phyloP scores from a whole-genome alignment of 768 basidiomycete genomes.

The Tricholoma hemisulphureum region DNA sequence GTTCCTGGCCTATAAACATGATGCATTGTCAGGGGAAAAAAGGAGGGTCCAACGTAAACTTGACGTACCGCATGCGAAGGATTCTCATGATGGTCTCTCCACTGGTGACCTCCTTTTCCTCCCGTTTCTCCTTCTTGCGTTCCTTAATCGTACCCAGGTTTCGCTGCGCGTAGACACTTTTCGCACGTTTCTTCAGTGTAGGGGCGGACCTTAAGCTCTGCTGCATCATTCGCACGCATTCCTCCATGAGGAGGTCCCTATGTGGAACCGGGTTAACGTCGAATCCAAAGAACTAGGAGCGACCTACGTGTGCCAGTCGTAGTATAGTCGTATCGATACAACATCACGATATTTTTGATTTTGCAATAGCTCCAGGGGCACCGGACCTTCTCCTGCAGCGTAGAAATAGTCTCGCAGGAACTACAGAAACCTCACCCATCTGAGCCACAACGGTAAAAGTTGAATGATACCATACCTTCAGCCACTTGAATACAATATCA shows the following conservation, averaged over 20 bases:
- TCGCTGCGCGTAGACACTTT: slow-evolving; percentile 89
- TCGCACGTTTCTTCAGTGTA: slow-evolving; percentile 82
- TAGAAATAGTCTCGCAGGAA: slow-evolving; percentile 96
- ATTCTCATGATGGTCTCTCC: slow-evolving; percentile 95
- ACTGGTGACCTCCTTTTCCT: slow-evolving; percentile 71
- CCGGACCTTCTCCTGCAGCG: slow-evolving; percentile 88
- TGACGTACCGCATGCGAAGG: slow-evolving; percentile 84
- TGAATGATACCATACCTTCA: slow-evolving; percentile 58
- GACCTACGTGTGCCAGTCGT: slow-evolving; percentile 90
- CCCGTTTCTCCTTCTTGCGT: slow-evolving; percentile 87
- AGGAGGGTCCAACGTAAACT: neutral
- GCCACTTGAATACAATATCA: slow-evolving; percentile 98
- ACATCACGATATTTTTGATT: slow-evolving; percentile 95
- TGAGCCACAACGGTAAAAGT: neutral
- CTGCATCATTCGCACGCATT: slow-evolving; percentile 95
- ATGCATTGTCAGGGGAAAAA: neutral
- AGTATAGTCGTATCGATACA: slow-evolving; percentile 87
- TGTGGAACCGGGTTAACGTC: slow-evolving; percentile 6
- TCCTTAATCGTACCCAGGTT: slow-evolving; percentile 96
- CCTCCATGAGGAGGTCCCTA: slow-evolving; percentile 86
- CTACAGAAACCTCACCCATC: slow-evolving; percentile 36
- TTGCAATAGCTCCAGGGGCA: slow-evolving; percentile 82
- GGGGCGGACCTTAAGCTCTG: slow-evolving; percentile 73
- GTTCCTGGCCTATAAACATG: slow-evolving; percentile 59
- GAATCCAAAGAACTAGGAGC: neutral